Base-by-base conservation (phyloP, 768 basidiomycete species). In the Lactarius quietus region DNA sequence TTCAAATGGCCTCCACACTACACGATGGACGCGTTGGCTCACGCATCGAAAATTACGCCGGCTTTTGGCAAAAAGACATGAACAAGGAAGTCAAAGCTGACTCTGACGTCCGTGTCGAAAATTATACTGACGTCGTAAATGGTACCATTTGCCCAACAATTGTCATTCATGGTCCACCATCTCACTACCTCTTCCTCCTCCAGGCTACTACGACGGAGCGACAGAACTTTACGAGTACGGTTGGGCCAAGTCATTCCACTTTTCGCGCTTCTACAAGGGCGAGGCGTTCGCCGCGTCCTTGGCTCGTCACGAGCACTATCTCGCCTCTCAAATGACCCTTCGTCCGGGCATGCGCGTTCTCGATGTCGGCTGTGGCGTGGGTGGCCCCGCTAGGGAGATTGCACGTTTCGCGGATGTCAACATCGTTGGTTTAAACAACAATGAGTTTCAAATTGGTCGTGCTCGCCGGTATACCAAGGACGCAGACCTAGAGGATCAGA, bases 341-440 rank as follows among this genome's bases (percentile, higher is more conserved):
- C 85, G 85, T 59, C 86, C 94, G 0, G 93, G 94, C 51, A 97
- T 97, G 95, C 86, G 89, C 38, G 95, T 99, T 48, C 88, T 99
- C 66, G 97, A 99, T 73, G 95, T 99, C 65, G 97, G 97, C 3
- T 98, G 97, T 76, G 97, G 97, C 74, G 90, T 99, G 61, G 97
- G 97, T 56, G 97, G 97, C 0, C 97, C 97, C 28, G 97, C 97
- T 10, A 86, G 96, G 56, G 92, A 95, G 76, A 99, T 99, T 72
- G 92, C 94, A 5, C 85, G 84, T 53, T 99, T 98, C 79, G 79
- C 92, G 9, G 95, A 97, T 73, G 89, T 84, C 39, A 79, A 86
- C 62, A 87, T 98, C 68, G 79, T 91, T 69, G 95, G 95, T 45
- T 69, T 97, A 67, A 98, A 97, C 81, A 98, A 96, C 83, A 98